Conservation (phyloP, 306 rosid genomes). For the Dalbergia oliveri region DNA sequence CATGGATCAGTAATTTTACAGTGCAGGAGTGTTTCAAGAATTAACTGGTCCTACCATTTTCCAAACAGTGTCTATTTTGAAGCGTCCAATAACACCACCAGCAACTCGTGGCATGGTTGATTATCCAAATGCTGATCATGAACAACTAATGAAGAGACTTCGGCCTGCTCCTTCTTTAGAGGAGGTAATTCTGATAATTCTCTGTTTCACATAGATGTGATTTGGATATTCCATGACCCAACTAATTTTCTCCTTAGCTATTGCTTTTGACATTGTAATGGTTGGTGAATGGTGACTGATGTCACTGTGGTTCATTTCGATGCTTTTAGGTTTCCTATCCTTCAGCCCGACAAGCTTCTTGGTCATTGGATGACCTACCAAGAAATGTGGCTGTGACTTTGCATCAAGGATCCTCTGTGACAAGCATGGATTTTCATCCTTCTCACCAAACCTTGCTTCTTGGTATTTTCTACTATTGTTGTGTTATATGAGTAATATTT, state of each 20-base stretch:
- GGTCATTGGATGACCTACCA: conserved; percentile 83
- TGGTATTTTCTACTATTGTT: conserved; percentile 56
- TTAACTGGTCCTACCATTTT: conserved; percentile 21
- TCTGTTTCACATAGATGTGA: conserved; percentile 31
- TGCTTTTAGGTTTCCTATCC: conserved; percentile 75
- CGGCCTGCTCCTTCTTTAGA: conserved; percentile 70
- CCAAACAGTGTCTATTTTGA: conserved; percentile 73
- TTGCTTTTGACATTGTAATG: conserved; percentile 12
- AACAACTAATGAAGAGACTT: conserved; percentile 75
- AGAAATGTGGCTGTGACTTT: conserved; percentile 73
- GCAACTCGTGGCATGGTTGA: conserved; percentile 73
- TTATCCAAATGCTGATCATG: conserved; percentile 77
- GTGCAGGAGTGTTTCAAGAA: conserved; percentile 33
- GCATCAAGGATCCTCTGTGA: conserved; percentile 83
- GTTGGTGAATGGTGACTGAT: conserved; percentile 42
- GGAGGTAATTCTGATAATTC: conserved; percentile 65
- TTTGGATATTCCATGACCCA: conserved; percentile 31
- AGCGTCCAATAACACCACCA: conserved; percentile 80
- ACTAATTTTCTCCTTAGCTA: conserved; percentile 24
- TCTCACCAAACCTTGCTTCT: conserved; percentile 76
- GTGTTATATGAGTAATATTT: conserved; percentile 25
- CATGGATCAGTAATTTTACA: conserved; percentile 33
- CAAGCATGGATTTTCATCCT: conserved; percentile 99
- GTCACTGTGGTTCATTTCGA: conserved; percentile 37
- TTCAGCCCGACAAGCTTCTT: conserved; percentile 68